Evolutionary conservation across 768 basidiomycete genomes (phyloP).

Genomic region (Lentinus tigrinus): DNA sequence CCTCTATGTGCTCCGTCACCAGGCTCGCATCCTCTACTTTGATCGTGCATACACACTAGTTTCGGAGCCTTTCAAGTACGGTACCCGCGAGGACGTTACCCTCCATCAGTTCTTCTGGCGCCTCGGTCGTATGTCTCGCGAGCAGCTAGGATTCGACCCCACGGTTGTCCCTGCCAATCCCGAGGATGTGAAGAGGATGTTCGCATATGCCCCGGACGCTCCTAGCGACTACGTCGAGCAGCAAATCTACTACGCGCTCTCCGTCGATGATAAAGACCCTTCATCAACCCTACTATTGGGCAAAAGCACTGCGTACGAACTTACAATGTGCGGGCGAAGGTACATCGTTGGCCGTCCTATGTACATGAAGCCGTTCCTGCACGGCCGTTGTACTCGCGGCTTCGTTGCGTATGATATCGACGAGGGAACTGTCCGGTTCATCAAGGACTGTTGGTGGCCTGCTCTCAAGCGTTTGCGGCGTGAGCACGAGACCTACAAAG

Average conservation of each 20-base stretch:
- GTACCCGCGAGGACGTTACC: background rate
- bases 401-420: background rate
- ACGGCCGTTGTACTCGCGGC: background rate
- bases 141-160: background rate
- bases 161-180: background rate
- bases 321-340: no score
- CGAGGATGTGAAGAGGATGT: no score
- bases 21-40: background rate
- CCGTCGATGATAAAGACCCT: no score
- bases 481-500: no score
- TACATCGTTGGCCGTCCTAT: background rate
- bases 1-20: background rate
- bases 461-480: background rate
- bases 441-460: background rate
- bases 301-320: no score
- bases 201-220: no score
- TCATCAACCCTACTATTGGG: no score
- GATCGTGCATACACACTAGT: background rate
- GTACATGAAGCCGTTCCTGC: background rate
- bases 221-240: no score
- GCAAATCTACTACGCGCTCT: no score
- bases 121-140: background rate
- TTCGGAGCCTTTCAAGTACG: background rate
- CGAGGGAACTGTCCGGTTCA: background rate
- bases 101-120: background rate